Percentiles rank a stretch among this genome's conserved stretches.
Conservation (phyloP, 352 stramenopile genomes). For the Elongisporangium undulatum region DNA sequence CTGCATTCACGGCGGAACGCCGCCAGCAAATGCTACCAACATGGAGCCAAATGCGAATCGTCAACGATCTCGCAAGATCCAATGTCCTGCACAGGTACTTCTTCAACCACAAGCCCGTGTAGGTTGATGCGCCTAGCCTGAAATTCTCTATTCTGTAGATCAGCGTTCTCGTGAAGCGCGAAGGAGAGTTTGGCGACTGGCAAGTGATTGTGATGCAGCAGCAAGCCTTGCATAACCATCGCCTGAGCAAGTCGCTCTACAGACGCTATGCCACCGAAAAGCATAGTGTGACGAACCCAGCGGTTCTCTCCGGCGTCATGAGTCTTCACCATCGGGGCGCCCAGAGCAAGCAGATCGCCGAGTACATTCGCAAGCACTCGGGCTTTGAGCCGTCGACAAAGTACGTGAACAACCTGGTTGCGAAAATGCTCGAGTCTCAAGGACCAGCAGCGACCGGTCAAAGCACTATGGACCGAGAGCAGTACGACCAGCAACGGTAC, state of each 20-base stretch:
- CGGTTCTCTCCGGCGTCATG: neutral
- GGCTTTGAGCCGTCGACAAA: neutral
- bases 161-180: neutral
- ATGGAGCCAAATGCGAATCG: neutral
- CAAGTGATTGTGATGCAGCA: neutral
- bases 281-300: neutral
- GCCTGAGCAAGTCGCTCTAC: neutral
- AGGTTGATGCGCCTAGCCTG: neutral
- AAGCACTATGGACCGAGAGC: neutral
- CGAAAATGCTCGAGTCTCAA: neutral
- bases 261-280: neutral
- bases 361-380: neutral
- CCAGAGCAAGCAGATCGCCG: neutral
- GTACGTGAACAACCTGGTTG: neutral
- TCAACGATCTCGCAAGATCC: neutral
- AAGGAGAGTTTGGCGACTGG: neutral
- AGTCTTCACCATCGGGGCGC: neutral
- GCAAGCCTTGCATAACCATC: neutral
- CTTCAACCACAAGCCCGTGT: neutral
- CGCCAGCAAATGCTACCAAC: neutral
- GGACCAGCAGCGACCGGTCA: neutral
- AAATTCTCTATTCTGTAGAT: neutral
- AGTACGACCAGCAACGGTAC: neutral
- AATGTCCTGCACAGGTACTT: neutral
- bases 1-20: neutral